phyloP scores from a whole-genome alignment of 2,329 filamentous ascomycete genomes.

The Trichoderma guizhouense region DNA sequence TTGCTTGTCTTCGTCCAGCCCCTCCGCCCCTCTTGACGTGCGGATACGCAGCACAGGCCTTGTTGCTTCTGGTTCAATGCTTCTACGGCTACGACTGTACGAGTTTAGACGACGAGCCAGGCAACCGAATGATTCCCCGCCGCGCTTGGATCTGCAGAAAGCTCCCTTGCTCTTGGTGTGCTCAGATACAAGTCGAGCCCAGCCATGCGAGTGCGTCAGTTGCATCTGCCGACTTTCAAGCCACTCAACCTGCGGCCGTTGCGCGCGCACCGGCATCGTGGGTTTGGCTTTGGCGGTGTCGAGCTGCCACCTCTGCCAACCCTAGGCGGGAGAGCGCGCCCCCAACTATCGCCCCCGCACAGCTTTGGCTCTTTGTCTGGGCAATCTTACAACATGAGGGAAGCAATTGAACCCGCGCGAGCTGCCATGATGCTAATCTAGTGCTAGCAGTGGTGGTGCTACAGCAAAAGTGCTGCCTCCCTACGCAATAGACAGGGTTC shows the following conservation, averaged over 20 bases:
- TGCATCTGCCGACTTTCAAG: constrained; percentile 1
- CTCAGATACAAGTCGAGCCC: background rate
- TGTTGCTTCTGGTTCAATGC: background rate
- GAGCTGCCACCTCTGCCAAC: background rate
- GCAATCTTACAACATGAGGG: background rate
- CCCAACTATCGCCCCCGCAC: background rate
- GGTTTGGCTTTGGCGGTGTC: constrained; percentile 3
- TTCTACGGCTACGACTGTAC: background rate
- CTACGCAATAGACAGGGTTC: background rate
- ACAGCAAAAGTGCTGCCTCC: background rate
- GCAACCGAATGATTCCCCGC: constrained; percentile 11
- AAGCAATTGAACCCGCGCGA: background rate
- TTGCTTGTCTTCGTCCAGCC: background rate
- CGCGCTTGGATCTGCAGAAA: constrained; percentile 17
- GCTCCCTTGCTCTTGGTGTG: background rate
- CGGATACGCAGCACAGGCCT: background rate
- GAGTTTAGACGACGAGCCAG: background rate
- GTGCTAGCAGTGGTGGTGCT: background rate
- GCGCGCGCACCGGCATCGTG: constrained; percentile 8
- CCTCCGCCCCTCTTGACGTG: background rate
- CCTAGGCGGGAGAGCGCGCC: background rate
- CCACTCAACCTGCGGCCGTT: background rate
- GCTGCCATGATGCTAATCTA: background rate
- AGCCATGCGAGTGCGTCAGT: background rate
- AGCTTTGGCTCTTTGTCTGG: background rate